A percentile compares a stretch with the other conserved stretches of the same genome.
phyloP scores from a whole-genome alignment of 345 rosid genomes.

The Syzygium aqueum region DNA sequence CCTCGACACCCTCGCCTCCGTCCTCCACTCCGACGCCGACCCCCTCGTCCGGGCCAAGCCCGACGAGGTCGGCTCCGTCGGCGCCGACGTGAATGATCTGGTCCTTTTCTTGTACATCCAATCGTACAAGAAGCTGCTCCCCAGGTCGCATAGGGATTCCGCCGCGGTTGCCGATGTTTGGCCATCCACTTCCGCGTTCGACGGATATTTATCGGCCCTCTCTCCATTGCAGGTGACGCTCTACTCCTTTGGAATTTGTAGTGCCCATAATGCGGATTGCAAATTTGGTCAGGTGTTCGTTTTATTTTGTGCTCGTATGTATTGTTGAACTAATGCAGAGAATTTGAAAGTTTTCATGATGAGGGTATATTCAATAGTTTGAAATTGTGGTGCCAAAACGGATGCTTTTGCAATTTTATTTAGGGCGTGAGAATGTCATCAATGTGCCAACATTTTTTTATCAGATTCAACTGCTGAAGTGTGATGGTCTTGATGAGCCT shows the following conservation, averaged over 20 bases:
- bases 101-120: slow-evolving; percentile 80
- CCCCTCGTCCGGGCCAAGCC: slow-evolving; percentile 48
- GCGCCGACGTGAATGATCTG: slow-evolving; percentile 86
- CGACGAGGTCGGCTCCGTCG: slow-evolving; percentile 51
- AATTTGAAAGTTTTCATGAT: background rate
- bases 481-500: background rate
- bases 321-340: background rate
- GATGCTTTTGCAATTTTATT: background rate
- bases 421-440: background rate
- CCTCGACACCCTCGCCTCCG: slow-evolving; percentile 78
- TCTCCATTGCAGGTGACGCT: slow-evolving; percentile 89
- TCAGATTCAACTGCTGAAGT: background rate
- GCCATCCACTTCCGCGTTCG: slow-evolving; percentile 99
- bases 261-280: background rate
- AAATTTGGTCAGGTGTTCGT: background rate
- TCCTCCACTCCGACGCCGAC: slow-evolving; percentile 73
- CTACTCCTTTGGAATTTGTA: background rate
- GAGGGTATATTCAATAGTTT: background rate
- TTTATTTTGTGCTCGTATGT: background rate
- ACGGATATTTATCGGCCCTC: slow-evolving; percentile 86
- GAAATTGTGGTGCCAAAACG: background rate
- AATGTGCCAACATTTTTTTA: background rate
- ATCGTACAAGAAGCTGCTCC: slow-evolving; percentile 85
- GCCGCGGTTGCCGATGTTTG: slow-evolving; percentile 95
- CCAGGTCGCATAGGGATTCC: slow-evolving; percentile 88